These are phyloP conservation scores for Aspergillus floridensis DNA, from an alignment of 2,329 filamentous ascomycete species.

Conservation along the genomic window DNA sequence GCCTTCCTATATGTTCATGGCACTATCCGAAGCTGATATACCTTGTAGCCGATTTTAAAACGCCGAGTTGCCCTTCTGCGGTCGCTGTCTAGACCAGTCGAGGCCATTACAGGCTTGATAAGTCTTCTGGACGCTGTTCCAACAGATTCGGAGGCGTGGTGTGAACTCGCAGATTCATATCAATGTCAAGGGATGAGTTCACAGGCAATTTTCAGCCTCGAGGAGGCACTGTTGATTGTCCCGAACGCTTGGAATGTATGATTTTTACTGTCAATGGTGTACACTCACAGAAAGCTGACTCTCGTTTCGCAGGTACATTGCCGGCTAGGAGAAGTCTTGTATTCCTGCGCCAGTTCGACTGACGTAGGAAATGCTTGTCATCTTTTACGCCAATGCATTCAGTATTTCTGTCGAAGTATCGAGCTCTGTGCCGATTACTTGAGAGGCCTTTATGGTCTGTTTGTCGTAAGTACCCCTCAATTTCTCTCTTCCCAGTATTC, in stretches of 20 bases:
- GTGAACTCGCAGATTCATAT: slow-evolving; percentile 86
- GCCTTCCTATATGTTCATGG: slow-evolving; percentile 2
- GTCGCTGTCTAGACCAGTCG: slow-evolving; percentile 65
- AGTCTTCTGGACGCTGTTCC: slow-evolving; percentile 78
- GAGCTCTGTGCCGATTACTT: slow-evolving; percentile 93
- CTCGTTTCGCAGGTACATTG: slow-evolving; percentile 67
- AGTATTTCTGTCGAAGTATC: slow-evolving; percentile 83
- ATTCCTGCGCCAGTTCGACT: slow-evolving; percentile 56
- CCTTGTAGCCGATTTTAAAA: slow-evolving; percentile 72
- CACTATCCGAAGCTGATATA: slow-evolving; percentile 29
- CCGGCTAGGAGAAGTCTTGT: slow-evolving; percentile 76
- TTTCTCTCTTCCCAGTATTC: background rate
- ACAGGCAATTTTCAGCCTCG: slow-evolving; percentile 82
- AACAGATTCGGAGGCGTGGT: slow-evolving; percentile 90
- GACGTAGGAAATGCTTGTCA: slow-evolving; percentile 40
- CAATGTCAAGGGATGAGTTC: slow-evolving; percentile 71
- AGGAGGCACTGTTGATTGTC: slow-evolving; percentile 81
- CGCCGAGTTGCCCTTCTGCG: slow-evolving; percentile 76
- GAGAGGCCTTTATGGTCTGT: slow-evolving; percentile 88
- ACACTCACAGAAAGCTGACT: slow-evolving; percentile 5
- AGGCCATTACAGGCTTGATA: slow-evolving; percentile 72
- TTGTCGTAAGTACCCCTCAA: slow-evolving; percentile 57
- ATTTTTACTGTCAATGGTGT: background rate
- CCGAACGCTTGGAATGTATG: slow-evolving; percentile 95
- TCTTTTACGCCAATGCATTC: slow-evolving; percentile 69